Conservation (phyloP, 192 early-diverging fungal species). For the Backusella circina region DNA sequence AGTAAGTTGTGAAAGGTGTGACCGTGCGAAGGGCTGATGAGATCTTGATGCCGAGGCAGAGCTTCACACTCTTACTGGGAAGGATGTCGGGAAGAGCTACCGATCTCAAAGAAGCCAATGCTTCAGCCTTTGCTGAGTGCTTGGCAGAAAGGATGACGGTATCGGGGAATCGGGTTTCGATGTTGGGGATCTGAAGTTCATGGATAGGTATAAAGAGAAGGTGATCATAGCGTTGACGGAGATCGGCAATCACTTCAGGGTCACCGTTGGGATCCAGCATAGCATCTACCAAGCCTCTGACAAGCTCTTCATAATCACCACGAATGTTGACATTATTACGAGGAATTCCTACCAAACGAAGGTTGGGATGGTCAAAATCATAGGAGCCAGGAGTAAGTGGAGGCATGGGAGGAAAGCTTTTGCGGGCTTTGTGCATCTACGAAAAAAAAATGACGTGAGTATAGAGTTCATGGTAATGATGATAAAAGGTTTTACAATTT, state of each 20-base stretch:
- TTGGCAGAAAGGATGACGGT: conserved; percentile 36
- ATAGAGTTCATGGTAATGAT: neutral
- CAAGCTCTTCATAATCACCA: conserved; percentile 41
- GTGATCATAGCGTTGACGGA: conserved; percentile 13
- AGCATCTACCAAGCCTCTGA: conserved; percentile 34
- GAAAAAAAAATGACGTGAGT: neutral
- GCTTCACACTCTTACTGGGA: conserved; percentile 44
- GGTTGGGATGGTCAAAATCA: conserved; percentile 35
- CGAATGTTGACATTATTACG: conserved; percentile 34
- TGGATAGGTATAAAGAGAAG: conserved; percentile 57
- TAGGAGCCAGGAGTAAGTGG: conserved; percentile 35
- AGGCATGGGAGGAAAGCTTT: conserved; percentile 50
- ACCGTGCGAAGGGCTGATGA: conserved; percentile 65
- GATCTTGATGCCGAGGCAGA: conserved; percentile 60
- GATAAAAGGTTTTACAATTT: neutral
- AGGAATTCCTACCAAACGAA: conserved; percentile 54
- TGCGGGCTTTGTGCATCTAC: conserved; percentile 60
- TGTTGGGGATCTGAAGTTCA: conserved; percentile 59
- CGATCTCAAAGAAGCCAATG: conserved; percentile 61
- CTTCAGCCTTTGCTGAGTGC: conserved; percentile 34
- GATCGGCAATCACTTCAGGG: neutral
- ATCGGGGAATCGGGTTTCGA: conserved; percentile 43
- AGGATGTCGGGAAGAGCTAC: conserved; percentile 40
- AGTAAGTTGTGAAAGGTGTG: conserved; percentile 57
- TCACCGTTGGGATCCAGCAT: neutral